A percentile compares a stretch with the other conserved stretches of the same genome.
Evolutionary conservation across 1,284 basidiomycete genomes (phyloP).

Genomic region (Phellopilus nigrolimitatus): DNA sequence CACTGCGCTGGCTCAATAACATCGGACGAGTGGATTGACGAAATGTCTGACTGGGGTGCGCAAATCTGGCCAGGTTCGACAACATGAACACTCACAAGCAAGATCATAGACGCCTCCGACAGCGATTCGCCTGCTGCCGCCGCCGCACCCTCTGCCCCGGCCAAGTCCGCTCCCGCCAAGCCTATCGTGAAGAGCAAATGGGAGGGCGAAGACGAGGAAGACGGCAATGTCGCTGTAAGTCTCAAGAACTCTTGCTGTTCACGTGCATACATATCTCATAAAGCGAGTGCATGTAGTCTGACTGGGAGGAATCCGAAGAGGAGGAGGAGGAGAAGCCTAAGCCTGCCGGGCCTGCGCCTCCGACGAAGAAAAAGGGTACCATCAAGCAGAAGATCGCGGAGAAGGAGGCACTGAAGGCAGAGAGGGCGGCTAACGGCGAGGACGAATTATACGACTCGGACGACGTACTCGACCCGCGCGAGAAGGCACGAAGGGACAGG

Average conservation of each 20-base stretch:
- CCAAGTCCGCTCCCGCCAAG: conserved; percentile 35
- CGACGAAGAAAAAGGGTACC: conserved; percentile 86
- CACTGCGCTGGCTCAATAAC: conserved; percentile 14
- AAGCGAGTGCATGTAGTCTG: conserved; percentile 53
- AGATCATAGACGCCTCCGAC: conserved; percentile 43
- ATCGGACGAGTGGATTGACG: conserved; percentile 4
- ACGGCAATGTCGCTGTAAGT: conserved; percentile 36
- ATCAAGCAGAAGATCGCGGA: conserved; percentile 87
- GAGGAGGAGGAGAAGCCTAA: conserved; percentile 45
- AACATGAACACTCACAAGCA: conserved; percentile 25
- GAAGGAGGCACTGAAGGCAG: conserved; percentile 71
- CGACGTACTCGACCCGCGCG: conserved; percentile 73
- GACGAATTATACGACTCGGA: conserved; percentile 66
- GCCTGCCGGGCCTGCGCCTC: conserved; percentile 44
- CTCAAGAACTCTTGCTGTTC: not conserved
- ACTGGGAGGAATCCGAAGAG: conserved; percentile 88
- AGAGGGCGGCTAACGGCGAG: conserved; percentile 34
- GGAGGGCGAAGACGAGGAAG: conserved; percentile 88
- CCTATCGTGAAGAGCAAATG: conserved; percentile 60
- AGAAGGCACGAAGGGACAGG: conserved; percentile 69
- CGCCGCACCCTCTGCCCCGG: conserved; percentile 36
- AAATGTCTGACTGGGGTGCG: conserved; percentile 45
- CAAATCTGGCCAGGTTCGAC: not conserved
- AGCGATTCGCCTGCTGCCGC: conserved; percentile 41
- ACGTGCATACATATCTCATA: conserved; percentile 13